A percentile compares a stretch with the other conserved stretches of the same genome.
Conservation (phyloP, 495 filamentous ascomycete species). For the Podospora tetraspora region DNA sequence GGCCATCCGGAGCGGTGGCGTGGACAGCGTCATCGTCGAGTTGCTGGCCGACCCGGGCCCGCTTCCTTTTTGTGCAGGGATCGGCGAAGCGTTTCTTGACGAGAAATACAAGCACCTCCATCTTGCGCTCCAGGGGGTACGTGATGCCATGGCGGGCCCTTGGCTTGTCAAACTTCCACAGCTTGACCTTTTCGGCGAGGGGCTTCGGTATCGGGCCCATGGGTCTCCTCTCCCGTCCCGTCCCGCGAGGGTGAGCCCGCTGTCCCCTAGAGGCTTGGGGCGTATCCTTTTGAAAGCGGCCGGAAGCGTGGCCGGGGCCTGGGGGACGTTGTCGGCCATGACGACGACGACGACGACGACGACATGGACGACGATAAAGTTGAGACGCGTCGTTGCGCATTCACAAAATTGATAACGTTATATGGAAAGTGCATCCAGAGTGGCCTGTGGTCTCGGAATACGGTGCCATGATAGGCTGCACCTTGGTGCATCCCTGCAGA, state of each 20-base stretch:
- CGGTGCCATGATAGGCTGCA: neutral
- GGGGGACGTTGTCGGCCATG: neutral
- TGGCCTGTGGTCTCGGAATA: neutral
- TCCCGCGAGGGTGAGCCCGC: neutral
- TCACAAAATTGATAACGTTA: neutral
- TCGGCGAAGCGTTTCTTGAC: slow-evolving; percentile 26
- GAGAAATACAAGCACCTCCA: slow-evolving; percentile 27
- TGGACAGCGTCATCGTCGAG: slow-evolving; percentile 9
- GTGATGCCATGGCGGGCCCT: slow-evolving; percentile 14
- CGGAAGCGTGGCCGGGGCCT: neutral
- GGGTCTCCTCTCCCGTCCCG: slow-evolving; percentile 12
- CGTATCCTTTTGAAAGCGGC: neutral
- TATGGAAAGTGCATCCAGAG: neutral
- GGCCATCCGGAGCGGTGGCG: slow-evolving; percentile 8
- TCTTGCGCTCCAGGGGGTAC: slow-evolving; percentile 26
- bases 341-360: neutral
- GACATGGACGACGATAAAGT: neutral
- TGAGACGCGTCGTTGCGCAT: neutral
- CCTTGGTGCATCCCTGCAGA: neutral
- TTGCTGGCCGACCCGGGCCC: slow-evolving; percentile 23
- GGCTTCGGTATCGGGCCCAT: slow-evolving; percentile 22
- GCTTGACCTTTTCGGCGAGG: slow-evolving; percentile 15
- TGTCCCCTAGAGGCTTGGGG: neutral
- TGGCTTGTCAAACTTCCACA: slow-evolving; percentile 18
- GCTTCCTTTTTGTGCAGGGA: slow-evolving; percentile 1